Evolutionary conservation across 2,329 filamentous ascomycete genomes (phyloP).

Genomic region (Neofusicoccum sp.): DNA sequence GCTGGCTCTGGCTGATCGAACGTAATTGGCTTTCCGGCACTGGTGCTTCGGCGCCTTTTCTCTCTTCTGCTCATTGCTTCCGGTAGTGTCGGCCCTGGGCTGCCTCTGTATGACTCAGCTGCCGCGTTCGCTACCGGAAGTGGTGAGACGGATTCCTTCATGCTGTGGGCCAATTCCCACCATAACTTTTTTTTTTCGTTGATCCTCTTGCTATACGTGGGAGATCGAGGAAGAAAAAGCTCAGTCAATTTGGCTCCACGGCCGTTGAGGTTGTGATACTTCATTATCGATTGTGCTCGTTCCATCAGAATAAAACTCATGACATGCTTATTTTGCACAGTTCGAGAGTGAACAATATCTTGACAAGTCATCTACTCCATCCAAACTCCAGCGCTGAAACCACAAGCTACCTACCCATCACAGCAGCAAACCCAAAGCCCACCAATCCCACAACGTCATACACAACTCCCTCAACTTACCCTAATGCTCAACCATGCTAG

Average conservation of each 20-base stretch:
- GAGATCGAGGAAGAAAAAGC: conserved; percentile 5
- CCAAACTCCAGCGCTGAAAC: neutral
- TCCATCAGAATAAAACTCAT: too few species aligned
- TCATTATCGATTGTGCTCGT: too few species aligned
- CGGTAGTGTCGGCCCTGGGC: too few species aligned
- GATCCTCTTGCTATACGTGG: neutral
- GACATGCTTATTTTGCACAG: too few species aligned
- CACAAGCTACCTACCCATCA: neutral
- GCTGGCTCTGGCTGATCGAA: too few species aligned
- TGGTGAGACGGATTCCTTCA: neutral
- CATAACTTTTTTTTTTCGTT: conserved; percentile 6
- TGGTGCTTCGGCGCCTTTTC: too few species aligned
- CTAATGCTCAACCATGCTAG: too few species aligned
- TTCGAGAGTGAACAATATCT: too few species aligned
- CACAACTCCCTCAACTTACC: conserved; percentile 33
- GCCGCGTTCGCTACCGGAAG: neutral
- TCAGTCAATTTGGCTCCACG: neutral
- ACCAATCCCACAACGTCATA: conserved; percentile 30
- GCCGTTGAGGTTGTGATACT: too few species aligned
- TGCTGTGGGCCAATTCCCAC: conserved; percentile 14
- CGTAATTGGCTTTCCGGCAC: too few species aligned
- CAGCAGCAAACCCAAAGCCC: neutral
- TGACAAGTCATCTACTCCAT: neutral
- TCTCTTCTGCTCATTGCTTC: too few species aligned
- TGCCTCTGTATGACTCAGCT: too few species aligned